Evolutionary conservation across 2,329 filamentous ascomycete species (phyloP).

Genomic region (Aspergillus fischeri): DNA sequence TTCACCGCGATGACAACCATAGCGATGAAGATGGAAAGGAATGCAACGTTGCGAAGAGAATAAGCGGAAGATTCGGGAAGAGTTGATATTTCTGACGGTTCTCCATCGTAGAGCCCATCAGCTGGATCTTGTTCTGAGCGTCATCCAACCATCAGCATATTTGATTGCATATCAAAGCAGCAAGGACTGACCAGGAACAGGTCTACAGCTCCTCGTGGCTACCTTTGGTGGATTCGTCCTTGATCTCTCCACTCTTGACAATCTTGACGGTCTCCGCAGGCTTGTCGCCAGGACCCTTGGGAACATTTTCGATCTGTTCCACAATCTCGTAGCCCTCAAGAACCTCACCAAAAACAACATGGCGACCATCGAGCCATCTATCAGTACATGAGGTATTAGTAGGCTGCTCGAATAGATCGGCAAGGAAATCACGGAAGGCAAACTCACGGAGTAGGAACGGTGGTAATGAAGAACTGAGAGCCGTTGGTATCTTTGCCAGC

Average conservation of each 20-base stretch:
- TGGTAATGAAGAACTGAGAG: conserved; percentile 66
- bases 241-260: conserved; percentile 61
- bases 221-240: conserved; percentile 50
- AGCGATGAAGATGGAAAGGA: conserved; percentile 17
- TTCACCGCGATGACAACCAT: conserved; percentile 15
- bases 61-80: conserved; percentile 7
- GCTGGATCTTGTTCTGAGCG: conserved; percentile 15
- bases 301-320: conserved; percentile 60
- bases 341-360: conserved; percentile 67
- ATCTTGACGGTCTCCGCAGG: conserved; percentile 59
- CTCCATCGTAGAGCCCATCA: conserved; percentile 3
- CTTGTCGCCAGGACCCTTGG: conserved; percentile 55
- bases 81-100: conserved; percentile 8
- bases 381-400: conserved; percentile 4
- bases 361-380: conserved; percentile 59
- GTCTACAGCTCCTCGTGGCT: conserved; percentile 62
- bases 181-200: conserved; percentile 21
- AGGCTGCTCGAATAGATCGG: background rate
- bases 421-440: background rate
- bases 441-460: conserved; percentile 50
- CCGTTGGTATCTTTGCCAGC: conserved; percentile 62
- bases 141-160: conserved; percentile 32
- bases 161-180: conserved; percentile 18
- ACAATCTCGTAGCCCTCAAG: conserved; percentile 65
- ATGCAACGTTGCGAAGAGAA: conserved; percentile 9